Evolutionary conservation across 345 rosid species (phyloP), one percentile per base, ranked within the genome.

Genomic region (Populus davidiana): DNA sequence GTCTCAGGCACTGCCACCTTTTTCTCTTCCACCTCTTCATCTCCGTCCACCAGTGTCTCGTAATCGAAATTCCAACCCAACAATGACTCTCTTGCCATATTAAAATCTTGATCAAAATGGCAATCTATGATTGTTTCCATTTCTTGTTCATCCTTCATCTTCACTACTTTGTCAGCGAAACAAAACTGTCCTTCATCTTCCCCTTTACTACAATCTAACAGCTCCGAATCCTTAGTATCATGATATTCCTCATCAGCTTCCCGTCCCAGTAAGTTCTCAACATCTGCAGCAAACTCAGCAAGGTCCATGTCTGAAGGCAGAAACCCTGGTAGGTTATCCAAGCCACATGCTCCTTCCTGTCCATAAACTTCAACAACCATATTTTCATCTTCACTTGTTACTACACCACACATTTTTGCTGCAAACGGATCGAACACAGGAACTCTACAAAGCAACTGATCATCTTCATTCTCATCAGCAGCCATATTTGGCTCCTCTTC

Each of bases 271-370:
- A 90, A 76, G 66, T 84, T 83, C 84, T 87, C 88, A 29, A 90
- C 90, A 54, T 88, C 89, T 18, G 87, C 89, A 59, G 84, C 83
- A 43, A 90, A 83, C 75, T 77, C 83, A 0, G 85, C 86, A 71
- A 90, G 88, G 80, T 87, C 89, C 76, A 86, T 56, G 63, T 90
- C 91, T 0, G 88, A 81, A 5, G 84, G 84, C 6, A 90, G 72
- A 29, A 86, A 75, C 49, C 77, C 87, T 43, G 77, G 74, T 10
- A 84, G 69, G 21, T 75, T 54, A 72, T 86, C 87, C 79, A 81
- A 78, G 20, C 76, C 80, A 62, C 61, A 59, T 23, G 64, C 47
- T 16, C 44, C 81, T 33, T 81, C 75, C 23, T 72, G 65, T 73
- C 50, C 84, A 41, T 8, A 78, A 25, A 23, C 77, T 44, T 82